Base-by-base conservation (phyloP, 225 moss, liverwort and hornwort genomes). In the Pleurozium schreberi region DNA sequence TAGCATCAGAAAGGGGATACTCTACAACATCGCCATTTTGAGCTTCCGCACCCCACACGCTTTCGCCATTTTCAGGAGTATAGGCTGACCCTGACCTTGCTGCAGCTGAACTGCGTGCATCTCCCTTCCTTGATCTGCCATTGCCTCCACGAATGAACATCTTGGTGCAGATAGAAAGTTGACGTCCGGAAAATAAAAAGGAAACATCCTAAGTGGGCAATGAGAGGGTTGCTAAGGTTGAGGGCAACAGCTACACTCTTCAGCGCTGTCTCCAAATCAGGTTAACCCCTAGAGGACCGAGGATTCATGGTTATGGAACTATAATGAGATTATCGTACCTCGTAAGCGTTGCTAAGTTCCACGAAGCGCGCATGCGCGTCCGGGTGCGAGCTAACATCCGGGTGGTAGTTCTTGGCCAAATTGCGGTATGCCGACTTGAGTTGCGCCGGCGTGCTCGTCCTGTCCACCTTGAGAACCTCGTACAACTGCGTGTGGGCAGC, bases 1-100 rank as follows among this genome's bases (percentile, higher is more conserved):
- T 87, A 67, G 92, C 93, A 84, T 94, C 93, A 42, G 95, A 95
- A 74, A 95, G 93, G 70, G 90, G 91, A 83, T 96, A 96, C 90
- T 96, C 96, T 65, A 96, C 96, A 47, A 96, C 93, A 88, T 96
- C 96, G 49, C 96, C 96, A 69, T 93, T 88, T 85, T 94, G 93
- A 53, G 96, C 95, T 89, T 96, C 95, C 69, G 90, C 84, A 3
- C 88, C 92, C 91, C 92, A 90, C 70, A 93, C 87, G 66, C 90
- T 91, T 83, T 88, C 92, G 61, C 89, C 91, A 85, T 89, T 89
- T 75, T 92, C 93, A 82, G 90, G 90, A 84, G 89, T 80, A 42
- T 90, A 91, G 30, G 85, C 91, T 80, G 84, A 85, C n/a, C 86
- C 91, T 82, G 90, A 87, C 87, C 93, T 94, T 69, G 95, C 91